Evolutionary conservation across 257 asterid genomes (phyloP), one percentile per base, ranked within the genome.

Genomic region (Solanum verrucosum): DNA sequence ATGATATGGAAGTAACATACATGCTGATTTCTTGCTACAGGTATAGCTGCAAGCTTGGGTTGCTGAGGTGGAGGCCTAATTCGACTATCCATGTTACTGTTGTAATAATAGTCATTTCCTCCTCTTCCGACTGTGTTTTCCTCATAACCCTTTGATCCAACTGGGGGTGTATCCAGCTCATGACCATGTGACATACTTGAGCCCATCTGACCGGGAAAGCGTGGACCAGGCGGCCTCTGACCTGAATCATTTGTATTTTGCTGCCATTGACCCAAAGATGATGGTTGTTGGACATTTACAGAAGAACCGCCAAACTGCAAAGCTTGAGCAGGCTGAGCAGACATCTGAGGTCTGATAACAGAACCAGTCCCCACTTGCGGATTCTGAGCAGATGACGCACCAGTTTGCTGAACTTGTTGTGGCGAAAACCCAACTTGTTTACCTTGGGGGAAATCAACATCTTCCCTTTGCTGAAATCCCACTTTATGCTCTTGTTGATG

Each of bases 21-120:
- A 95, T 93, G 97, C 87, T 91, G 95, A 91, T 92, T 92, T 94
- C 96, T 93, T 83, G 94, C 87, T 88, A 91, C 78, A 13, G 99
- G 99, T 70, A 97, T 84, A 68, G 96, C 92, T 23, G 99, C 95
- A 90, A 97, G 98, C 94, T 95, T 97, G 90, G 98, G 99, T 59
- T 87, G 93, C 82, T 75, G 82, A 49, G 73, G 98, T 40, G 88
- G 88, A 87, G 93, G 91, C 89, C 88, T 91, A 29, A 84, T 90
- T 85, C 87, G 94, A 46, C 89, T 92, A 79, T 93, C 98, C 86
- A 90, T 92, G 88, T 91, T 85, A 88, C 92, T 81, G 79, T 89
- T 93, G 77, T 88, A 88, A 72, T 89, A 92, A 89, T 88, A 93
- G 25, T 94, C 98, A 89, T 91, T 95, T 87, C 92, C 96, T 90